phyloP scores from a whole-genome alignment of 805 yeast species.

The Starmerella asiatica region DNA sequence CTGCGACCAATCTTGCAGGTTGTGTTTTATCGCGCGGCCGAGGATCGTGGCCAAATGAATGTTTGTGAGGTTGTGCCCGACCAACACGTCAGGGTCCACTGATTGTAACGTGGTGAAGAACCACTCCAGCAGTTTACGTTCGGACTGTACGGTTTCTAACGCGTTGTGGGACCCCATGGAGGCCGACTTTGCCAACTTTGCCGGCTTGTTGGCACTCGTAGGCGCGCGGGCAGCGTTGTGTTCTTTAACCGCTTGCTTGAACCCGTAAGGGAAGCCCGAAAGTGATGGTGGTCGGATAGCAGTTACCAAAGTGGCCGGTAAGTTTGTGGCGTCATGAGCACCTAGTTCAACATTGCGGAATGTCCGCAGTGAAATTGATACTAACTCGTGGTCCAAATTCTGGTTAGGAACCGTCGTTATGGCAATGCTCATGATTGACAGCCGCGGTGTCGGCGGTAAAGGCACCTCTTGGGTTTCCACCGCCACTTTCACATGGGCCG shows the following conservation, averaged over 20 bases:
- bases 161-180: constrained; percentile 29
- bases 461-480: constrained; percentile 20
- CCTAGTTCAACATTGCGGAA: constrained; percentile 56
- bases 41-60: constrained; percentile 65
- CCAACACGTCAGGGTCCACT: constrained; percentile 83
- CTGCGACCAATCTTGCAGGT: constrained; percentile 62
- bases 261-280: constrained; percentile 58
- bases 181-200: too few species aligned
- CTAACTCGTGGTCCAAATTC: constrained; percentile 70
- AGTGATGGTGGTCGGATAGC: constrained; percentile 60
- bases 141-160: constrained; percentile 50
- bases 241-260: constrained; percentile 33
- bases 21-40: constrained; percentile 64
- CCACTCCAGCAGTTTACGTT: constrained; percentile 58
- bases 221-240: constrained; percentile 32
- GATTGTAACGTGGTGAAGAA: constrained; percentile 55
- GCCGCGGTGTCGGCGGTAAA: constrained; percentile 46
- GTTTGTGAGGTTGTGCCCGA: constrained; percentile 78
- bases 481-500: constrained; percentile 32
- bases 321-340: constrained; percentile 46
- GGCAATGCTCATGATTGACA: constrained; percentile 61
- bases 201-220: not conserved
- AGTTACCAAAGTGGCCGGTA: constrained; percentile 53
- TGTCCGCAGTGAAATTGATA: constrained; percentile 64
- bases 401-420: constrained; percentile 70